phyloP scores from a whole-genome alignment of 257 asterid species.

The Agastache rugosa region DNA sequence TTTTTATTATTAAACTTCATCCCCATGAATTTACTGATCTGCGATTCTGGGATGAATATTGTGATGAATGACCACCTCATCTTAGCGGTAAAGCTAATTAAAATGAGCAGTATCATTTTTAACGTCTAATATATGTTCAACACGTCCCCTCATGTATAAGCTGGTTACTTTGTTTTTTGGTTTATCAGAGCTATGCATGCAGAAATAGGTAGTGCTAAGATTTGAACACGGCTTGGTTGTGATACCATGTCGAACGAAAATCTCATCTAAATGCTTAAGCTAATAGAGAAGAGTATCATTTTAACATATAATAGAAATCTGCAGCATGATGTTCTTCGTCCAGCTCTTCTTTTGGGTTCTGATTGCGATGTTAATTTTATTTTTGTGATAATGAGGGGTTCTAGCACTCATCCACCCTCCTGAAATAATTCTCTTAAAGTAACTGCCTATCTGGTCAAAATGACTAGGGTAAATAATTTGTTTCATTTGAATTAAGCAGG shows the following conservation, averaged over 20 bases:
- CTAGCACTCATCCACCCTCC: constrained; percentile 18
- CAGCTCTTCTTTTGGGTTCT: constrained; percentile 11
- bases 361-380: neutral
- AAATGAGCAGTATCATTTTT: neutral
- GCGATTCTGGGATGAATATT: constrained; percentile 25
- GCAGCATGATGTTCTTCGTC: neutral
- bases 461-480: neutral
- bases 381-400: constrained; percentile 15
- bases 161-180: neutral
- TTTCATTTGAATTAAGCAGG: neutral
- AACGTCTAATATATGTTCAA: neutral
- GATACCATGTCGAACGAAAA: neutral
- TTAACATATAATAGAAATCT: neutral
- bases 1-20: constrained; percentile 27
- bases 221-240: neutral
- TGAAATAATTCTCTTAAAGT: constrained; percentile 12
- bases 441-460: constrained; percentile 12
- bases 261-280: constrained; percentile 8
- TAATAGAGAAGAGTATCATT: neutral
- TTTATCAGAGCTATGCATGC: neutral
- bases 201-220: neutral
- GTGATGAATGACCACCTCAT: neutral
- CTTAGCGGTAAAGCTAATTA: neutral
- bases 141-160: neutral
- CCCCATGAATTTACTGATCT: constrained; percentile 1